Conservation (phyloP, 2,329 filamentous ascomycete genomes). For the Fusarium sterilihyphosum region DNA sequence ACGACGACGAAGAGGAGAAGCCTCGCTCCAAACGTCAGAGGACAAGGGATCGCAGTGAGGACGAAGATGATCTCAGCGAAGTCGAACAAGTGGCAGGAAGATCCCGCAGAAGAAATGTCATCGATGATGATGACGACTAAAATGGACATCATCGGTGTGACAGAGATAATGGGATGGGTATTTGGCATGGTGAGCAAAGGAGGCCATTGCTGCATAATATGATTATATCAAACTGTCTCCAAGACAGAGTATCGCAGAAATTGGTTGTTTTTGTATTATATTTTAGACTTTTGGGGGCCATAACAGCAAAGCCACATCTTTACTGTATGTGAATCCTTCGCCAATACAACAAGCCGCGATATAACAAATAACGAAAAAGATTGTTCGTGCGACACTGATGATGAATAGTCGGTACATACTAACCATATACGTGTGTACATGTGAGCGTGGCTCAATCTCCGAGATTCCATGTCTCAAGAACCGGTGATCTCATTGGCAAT, state of each 20-base stretch:
- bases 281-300: neutral
- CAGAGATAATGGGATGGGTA: neutral
- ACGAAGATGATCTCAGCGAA: slow-evolving; percentile 64
- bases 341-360: no score
- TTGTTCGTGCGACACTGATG: neutral
- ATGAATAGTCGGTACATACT: neutral
- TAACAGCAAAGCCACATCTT: neutral
- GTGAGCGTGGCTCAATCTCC: slow-evolving; percentile 12
- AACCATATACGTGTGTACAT: slow-evolving; percentile 9
- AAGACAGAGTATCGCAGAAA: neutral
- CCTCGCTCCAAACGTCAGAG: slow-evolving; percentile 60
- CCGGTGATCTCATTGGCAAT: slow-evolving; percentile 44
- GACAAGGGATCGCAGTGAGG: slow-evolving; percentile 57
- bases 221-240: slow-evolving; percentile 1
- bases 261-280: neutral
- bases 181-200: slow-evolving; percentile 2
- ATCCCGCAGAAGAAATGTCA: slow-evolving; percentile 63
- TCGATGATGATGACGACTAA: slow-evolving; percentile 70
- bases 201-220: slow-evolving; percentile 28
- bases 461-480: slow-evolving; percentile 22
- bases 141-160: neutral
- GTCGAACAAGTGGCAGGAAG: slow-evolving; percentile 60
- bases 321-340: neutral
- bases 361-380: neutral
- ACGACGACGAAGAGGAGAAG: slow-evolving; percentile 63